Evolutionary conservation across 2,329 filamentous ascomycete species (phyloP), one percentile per base, ranked within the genome.

Genomic region (Myriangium duriaei): DNA sequence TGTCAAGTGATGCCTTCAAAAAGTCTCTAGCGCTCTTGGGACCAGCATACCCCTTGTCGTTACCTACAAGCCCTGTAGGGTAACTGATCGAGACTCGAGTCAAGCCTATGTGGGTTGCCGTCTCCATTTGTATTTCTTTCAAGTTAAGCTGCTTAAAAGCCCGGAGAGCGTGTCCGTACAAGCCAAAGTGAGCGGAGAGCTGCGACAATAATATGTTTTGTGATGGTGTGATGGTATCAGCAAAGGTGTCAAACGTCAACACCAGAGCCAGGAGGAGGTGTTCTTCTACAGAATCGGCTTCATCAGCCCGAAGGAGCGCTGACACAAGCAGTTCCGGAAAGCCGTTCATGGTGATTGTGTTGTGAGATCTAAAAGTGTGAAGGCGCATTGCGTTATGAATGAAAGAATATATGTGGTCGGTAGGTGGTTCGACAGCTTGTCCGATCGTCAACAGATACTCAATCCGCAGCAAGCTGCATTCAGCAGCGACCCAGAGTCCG

Each of bases 121-220:
- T 59, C 31, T 59, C 57, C 37, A 50, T 45, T 28, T 59, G 57
- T 5, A 59, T 49, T 34, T 58, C 54, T 35, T 57, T 58, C n/a
- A 58, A 43, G 24, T 42, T 48, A 9, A 59, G 46, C 5, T 49
- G 51, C 29, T 53, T 49, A 40, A 54, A 58, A 11, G 51, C 32
- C 3, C 40, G 39, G 37, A 54, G 47, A 1, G 56, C 54, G 5
- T 52, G 45, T 12, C 48, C 49, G 11, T 51, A 53, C 6, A 59
- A 48, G 3, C 49, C 50, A 7, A 58, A 49, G 13, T 51, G 47
- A 46, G 52, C 53, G 39, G 56, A 55, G 24, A 58, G 42, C 35
- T 57, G 55, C n/a, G 21, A 7, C 21, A 26, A 26, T 7, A 26
- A 26, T 7, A n/a, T n/a, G 7, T 7, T 7, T 26, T 26, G 21